These are phyloP conservation scores for Leptosphaerulina australis DNA, from an alignment of 2,329 filamentous ascomycete genomes.

Conservation along the genomic window DNA sequence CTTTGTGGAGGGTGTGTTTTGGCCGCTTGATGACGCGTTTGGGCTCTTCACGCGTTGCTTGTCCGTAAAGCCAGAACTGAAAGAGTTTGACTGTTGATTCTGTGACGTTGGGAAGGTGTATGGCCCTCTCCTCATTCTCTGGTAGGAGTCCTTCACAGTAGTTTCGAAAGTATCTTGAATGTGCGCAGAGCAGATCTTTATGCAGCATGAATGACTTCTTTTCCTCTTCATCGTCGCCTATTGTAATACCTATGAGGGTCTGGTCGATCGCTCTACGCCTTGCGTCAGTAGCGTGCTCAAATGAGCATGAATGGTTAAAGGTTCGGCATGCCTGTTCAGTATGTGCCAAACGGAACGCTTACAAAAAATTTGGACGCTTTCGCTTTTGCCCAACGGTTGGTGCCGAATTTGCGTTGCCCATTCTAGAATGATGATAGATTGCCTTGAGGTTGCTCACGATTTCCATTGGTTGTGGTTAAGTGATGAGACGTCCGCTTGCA, in stretches of 20 bases:
- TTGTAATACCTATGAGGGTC: conserved; percentile 17
- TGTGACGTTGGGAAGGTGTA: conserved; percentile 20
- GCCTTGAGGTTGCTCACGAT: conserved; percentile 18
- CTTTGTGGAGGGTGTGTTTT: conserved; percentile 5
- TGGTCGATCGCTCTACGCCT: conserved; percentile 20
- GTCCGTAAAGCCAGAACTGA: conserved; percentile 26
- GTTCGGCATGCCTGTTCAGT: conserved; percentile 1
- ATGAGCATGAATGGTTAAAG: conserved; percentile 1
- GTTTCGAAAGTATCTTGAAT: conserved; percentile 25
- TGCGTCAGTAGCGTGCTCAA: conserved; percentile 11
- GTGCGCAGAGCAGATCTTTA: conserved; percentile 22
- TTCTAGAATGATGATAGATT: conserved; percentile 12
- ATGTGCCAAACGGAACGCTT: background rate
- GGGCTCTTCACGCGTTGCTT: conserved; percentile 18
- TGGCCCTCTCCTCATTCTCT: conserved; percentile 15
- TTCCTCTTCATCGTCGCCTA: conserved; percentile 17
- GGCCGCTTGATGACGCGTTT: conserved; percentile 16
- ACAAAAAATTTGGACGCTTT: conserved; percentile 19
- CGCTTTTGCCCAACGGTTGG: conserved; percentile 17
- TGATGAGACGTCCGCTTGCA: conserved; percentile 14
- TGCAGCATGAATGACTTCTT: conserved; percentile 22
- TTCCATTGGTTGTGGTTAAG: conserved; percentile 15
- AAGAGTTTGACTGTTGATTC: conserved; percentile 23
- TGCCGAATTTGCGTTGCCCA: conserved; percentile 15
- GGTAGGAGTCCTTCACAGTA: conserved; percentile 19